Base-by-base conservation (phyloP, 805 yeast genomes). In the Starmerella lactis-condensi region DNA sequence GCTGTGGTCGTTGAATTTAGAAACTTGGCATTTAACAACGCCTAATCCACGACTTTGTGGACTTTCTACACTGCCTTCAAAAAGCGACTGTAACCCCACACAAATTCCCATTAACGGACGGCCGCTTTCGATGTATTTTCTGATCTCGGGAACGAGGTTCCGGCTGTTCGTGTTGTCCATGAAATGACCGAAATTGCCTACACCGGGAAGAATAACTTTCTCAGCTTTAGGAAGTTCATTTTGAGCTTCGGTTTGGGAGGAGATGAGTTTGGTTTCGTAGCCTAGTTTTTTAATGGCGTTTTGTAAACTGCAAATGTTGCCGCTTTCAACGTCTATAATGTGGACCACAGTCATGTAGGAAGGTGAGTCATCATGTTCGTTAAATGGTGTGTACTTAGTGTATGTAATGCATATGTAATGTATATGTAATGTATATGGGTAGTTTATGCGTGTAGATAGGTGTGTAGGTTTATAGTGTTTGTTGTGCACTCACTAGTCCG, bases 121-220 rank as follows among this genome's bases (percentile, higher is more conserved):
- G 1, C 93, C 94, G n/a, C 75, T 58, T 6, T 60, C 54, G 22
- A 83, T 71, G 46, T 79, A 82, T 27, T 64, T 53, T 31, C 55
- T 57, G 17, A 91, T 56, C 0, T 91, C 92, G 22, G 58, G 64
- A 10, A 62, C 69, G 37, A 85, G 69, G 0, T 72, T 67, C 35
- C 75, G 64, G 4, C 59, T 58, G 28, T 60, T 61, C 28, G 89
- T 53, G 43, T 75, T 70, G 31, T 67, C 68, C 38, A 83, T 82
- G 51, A 85, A 83, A 51, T 89, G 96, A 27, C 94, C 98, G 53
- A 69, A 91, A 51, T 82, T 85, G 9, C 99, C 99, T 12, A 89
- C 99, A 17, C 99, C 99, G 6, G 99, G 99, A 16, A 89, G 64
- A 36, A 89, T 63, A 40, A 89, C 60, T 45, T 63, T 63, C 38